Base-by-base conservation (phyloP, 2,329 filamentous ascomycete species). In the Aspergillus uvarum region DNA sequence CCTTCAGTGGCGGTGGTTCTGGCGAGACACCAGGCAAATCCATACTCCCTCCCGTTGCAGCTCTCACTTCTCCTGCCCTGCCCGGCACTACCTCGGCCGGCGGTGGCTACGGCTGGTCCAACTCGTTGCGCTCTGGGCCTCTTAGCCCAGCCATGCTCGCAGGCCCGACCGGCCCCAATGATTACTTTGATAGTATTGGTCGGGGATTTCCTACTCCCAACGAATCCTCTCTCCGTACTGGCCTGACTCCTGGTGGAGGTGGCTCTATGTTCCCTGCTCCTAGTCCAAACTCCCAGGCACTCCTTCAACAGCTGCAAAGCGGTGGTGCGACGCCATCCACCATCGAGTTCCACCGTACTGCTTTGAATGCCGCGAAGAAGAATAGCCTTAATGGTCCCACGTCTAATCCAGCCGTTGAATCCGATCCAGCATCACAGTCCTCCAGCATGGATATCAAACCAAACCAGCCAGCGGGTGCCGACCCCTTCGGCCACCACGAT, bases 131-230 rank as follows among this genome's bases (percentile, higher is more conserved):
- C 66, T 93, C 92, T 62, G 95, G 95, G 68, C 95, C 95, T 47
- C 79, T 99, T 67, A 98, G 95, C 77, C 95, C 95, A 80, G 95
- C 94, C 65, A 98, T 99, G 93, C 87, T 99, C 58, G 91, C 92
- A 51, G 95, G 92, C 24, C 95, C 86, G 47, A 82, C 85, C 22
- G 81, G 80, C 49, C 69, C 89, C 58, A 89, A 85, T 74, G 92
- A 97, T 74, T 98, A 97, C 79, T 96, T 97, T 73, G 92, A 96
- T 70, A 88, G 88, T 55, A 82, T 96, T 64, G 87, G 90, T 65
- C 88, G 92, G 68, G 90, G 91, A 56, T 96, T 96, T 72, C 91
- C 92, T 4, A 98, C 95, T 4, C 94, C 94, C 0, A 97, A 97
- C 85, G 95, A 99, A 79, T 98, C 94, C 7, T 96, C 92, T 3